These are phyloP conservation scores for Colletotrichum camelliae DNA, from an alignment of 2,329 filamentous ascomycete genomes.

Conservation along the genomic window DNA sequence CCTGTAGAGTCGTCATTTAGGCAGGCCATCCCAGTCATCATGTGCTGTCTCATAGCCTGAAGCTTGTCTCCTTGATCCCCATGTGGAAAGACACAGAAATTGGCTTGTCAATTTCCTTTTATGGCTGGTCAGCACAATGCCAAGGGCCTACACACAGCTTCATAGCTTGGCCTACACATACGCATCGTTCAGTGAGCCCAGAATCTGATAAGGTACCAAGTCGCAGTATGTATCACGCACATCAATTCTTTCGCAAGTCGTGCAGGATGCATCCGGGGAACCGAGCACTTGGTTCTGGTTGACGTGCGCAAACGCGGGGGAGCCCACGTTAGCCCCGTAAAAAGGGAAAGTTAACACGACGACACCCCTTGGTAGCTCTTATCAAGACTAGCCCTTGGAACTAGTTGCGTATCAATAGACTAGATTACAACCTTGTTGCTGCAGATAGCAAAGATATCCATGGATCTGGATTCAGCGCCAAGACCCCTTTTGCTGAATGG, in stretches of 20 bases:
- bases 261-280: background rate
- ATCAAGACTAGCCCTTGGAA: background rate
- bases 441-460: background rate
- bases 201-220: background rate
- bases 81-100: background rate
- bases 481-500: background rate
- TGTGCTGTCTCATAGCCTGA: background rate
- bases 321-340: background rate
- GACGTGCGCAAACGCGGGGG: background rate
- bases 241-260: background rate
- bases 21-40: background rate
- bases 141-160: background rate
- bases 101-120: accelerated
- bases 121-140: accelerated
- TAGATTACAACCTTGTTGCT: background rate
- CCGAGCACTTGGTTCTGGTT: accelerated
- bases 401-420: background rate
- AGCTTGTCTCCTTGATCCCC: accelerated
- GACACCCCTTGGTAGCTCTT: background rate
- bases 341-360: background rate
- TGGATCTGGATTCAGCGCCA: background rate
- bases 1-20: background rate
- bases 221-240: background rate
- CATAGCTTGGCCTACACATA: background rate
- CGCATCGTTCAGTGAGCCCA: background rate